Evolutionary conservation across 306 rosid species (phyloP), one percentile per base, ranked within the genome.

Genomic region (Abrus pulchellus): DNA sequence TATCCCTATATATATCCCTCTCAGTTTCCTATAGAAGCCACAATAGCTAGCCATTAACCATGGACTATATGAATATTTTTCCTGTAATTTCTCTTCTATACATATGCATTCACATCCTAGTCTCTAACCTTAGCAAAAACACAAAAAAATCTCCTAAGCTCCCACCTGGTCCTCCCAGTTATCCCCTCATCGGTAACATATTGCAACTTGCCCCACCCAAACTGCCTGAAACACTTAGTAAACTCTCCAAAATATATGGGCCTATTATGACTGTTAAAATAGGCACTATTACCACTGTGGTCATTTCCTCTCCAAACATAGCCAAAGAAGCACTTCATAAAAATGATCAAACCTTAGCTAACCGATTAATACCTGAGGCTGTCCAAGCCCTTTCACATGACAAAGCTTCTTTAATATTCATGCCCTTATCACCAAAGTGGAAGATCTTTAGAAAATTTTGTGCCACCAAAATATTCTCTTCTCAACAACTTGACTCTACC

Each of bases 131-230:
- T 14, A 11, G 49, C 20, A 64, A 52, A 80, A 72, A 5, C 65
- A 0, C 30, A 41, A 40, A 50, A 62, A 40, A 50, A 62, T 50
- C 12, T 6, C 48, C 8, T 29, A 63, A 27, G 1, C 87, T 87
- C 1, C 92, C 92, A 10, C 91, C 90, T 0, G 95, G 93, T 4
- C 95, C 89, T 12, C 85, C 36, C 2, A 78, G 87, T 1, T 70
- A 60, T 5, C 90, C 93, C 4, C 2, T 91, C 50, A 78, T 86
- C 0, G 91, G 93, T 20, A 91, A 87, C 68, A 84, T 87, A 3
- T 47, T 87, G 13, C 78, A 80, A 27, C 86, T 91, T 38, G 82
- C 86, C 2, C 50, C 82, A 20, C 28, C 78, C 30, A 80, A 69
- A n/a, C 90, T 92, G 9, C 89, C 84, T 78, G 65, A 47, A 68